Evolutionary conservation across 257 asterid genomes (phyloP).

Genomic region (Penstemon davidsonii): DNA sequence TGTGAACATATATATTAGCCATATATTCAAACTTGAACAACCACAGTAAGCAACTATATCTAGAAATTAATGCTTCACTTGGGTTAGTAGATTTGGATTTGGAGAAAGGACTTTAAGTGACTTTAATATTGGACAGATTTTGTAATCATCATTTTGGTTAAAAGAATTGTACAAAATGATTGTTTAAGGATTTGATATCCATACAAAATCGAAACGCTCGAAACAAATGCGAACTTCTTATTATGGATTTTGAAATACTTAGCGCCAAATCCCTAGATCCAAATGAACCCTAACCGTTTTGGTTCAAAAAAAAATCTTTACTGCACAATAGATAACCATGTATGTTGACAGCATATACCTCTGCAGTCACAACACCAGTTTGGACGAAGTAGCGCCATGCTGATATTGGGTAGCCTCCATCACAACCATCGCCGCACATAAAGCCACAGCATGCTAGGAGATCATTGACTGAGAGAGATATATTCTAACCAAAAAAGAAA

Average conservation of each 20-base stretch:
- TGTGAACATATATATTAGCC: constrained; percentile 17
- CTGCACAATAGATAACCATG: background rate
- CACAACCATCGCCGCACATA: constrained; percentile 94
- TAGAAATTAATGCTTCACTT: background rate
- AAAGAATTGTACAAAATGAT: too few relatives aligned
- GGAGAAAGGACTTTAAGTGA: too few relatives aligned
- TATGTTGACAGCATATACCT: constrained; percentile 45
- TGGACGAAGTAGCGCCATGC: constrained; percentile 88
- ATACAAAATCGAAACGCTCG: too few relatives aligned
- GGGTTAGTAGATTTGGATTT: too few relatives aligned
- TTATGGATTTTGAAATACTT: too few relatives aligned
- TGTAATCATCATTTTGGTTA: too few relatives aligned
- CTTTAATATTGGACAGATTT: too few relatives aligned
- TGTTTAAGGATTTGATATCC: too few relatives aligned
- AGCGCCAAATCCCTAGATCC: too few relatives aligned
- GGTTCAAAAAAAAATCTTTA: background rate
- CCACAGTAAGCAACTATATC: constrained; percentile 6
- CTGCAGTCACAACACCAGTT: constrained; percentile 87
- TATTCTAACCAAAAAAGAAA: constrained; percentile 53
- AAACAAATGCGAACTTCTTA: too few relatives aligned
- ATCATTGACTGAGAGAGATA: constrained; percentile 87
- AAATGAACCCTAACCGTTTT: background rate
- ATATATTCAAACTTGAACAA: constrained; percentile 19
- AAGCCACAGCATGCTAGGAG: constrained; percentile 91
- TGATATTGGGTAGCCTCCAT: constrained; percentile 84